Conservation (phyloP, 192 early-diverging fungal species). For the Physocladia obscura region DNA sequence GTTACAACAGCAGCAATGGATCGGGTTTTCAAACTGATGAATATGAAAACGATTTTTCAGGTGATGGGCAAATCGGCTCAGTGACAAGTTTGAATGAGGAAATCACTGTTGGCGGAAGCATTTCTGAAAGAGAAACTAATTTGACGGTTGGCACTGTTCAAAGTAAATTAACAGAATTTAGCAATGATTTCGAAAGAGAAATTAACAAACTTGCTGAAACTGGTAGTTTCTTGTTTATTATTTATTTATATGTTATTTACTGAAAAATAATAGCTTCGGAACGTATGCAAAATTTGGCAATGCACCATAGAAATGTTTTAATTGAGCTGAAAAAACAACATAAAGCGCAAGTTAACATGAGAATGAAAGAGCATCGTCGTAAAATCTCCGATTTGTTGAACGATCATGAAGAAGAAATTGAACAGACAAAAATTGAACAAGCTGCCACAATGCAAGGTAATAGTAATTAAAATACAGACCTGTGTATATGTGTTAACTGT, state of each 20-base stretch:
- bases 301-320: slow-evolving; percentile 24
- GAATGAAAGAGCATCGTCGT: slow-evolving; percentile 22
- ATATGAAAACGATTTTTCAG: too few relatives aligned
- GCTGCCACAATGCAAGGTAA: slow-evolving; percentile 18
- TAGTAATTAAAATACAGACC: not conserved
- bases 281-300: slow-evolving; percentile 4
- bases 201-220: not conserved
- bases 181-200: slow-evolving; percentile 15
- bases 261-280: slow-evolving; percentile 20
- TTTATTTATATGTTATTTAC: not conserved
- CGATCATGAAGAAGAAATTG: slow-evolving; percentile 34
- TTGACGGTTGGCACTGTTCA: too few relatives aligned
- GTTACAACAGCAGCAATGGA: not conserved
- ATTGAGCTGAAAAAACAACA: slow-evolving; percentile 24
- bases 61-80: too few relatives aligned
- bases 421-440: slow-evolving; percentile 27
- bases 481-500: not conserved
- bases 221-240: not conserved
- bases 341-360: not conserved
- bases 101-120: too few relatives aligned
- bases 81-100: not conserved
- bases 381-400: slow-evolving; percentile 27
- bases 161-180: too few relatives aligned
- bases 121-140: too few relatives aligned
- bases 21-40: too few relatives aligned